Conservation (phyloP, 2,329 filamentous ascomycete genomes). For the Aspergillus eucalypticola region DNA sequence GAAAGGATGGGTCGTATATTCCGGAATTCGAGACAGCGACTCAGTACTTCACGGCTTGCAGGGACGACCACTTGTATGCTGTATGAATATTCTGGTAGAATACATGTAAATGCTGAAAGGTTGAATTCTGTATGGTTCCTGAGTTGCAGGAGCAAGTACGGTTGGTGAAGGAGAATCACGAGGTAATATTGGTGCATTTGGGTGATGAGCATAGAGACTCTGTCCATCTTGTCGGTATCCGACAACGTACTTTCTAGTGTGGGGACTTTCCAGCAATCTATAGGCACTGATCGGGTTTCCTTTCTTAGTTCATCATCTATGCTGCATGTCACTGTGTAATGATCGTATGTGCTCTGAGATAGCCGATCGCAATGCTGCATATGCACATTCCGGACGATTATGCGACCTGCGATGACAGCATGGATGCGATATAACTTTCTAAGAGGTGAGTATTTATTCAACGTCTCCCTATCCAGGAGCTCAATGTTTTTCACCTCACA, state of each 20-base stretch:
- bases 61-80: neutral
- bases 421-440: neutral
- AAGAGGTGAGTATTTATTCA: neutral
- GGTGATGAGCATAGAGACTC: neutral
- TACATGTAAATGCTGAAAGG: fast-evolving
- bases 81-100: neutral
- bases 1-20: neutral
- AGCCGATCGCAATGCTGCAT: neutral
- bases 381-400: neutral
- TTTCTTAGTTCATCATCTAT: neutral
- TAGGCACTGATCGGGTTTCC: neutral
- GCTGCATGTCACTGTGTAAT: neutral
- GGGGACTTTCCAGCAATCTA: neutral
- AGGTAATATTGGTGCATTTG: constrained; percentile 7
- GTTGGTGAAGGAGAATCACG: neutral
- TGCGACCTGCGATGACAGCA: neutral
- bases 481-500: neutral
- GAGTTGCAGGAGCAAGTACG: neutral
- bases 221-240: constrained; percentile 1
- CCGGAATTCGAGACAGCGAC: neutral
- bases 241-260: neutral
- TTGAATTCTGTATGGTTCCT: neutral
- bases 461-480: neutral
- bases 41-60: constrained; percentile 1
- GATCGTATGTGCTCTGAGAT: neutral